These are phyloP conservation scores for Moesziomyces sp. DNA, from an alignment of 1,284 basidiomycete species.

Conservation along the genomic window DNA sequence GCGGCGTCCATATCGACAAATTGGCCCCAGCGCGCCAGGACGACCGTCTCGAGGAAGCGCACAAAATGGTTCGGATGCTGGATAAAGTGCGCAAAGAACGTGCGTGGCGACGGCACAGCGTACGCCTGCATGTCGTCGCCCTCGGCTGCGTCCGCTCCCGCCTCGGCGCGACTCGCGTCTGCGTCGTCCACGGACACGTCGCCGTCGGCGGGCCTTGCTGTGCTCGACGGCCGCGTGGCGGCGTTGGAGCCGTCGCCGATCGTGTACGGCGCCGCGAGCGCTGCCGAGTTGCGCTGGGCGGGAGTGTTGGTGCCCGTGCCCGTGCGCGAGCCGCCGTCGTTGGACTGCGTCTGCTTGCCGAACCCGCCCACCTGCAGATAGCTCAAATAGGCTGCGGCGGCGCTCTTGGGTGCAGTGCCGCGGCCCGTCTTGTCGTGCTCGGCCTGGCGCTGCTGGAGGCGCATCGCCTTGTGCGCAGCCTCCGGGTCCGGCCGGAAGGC, in stretches of 20 bases:
- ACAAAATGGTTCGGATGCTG: constrained; percentile 86
- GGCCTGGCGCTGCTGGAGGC: constrained; percentile 1
- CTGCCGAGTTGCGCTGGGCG: constrained; percentile 30
- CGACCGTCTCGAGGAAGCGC: constrained; percentile 88
- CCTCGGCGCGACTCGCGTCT: constrained; percentile 6
- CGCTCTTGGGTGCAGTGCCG: constrained; percentile 11
- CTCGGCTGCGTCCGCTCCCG: background rate
- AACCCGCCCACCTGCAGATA: constrained; percentile 55
- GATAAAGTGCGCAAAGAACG: constrained; percentile 94
- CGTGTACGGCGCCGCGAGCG: constrained; percentile 28
- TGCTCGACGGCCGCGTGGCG: constrained; percentile 17
- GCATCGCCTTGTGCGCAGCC: constrained; percentile 2
- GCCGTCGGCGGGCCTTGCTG: constrained; percentile 10
- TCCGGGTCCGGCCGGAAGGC: constrained; percentile 57
- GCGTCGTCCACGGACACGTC: constrained; percentile 10
- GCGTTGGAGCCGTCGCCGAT: constrained; percentile 7
- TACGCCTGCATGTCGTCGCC: constrained; percentile 54
- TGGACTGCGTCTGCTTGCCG: constrained; percentile 12
- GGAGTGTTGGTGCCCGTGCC: constrained; percentile 17
- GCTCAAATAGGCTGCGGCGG: constrained; percentile 47
- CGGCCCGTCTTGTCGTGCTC: constrained; percentile 8
- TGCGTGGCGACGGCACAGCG: constrained; percentile 80
- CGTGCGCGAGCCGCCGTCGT: constrained; percentile 8
- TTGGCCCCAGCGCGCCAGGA: constrained; percentile 82
- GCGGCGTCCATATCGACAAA: constrained; percentile 71